Evolutionary conservation across 2,329 filamentous ascomycete genomes (phyloP).

Genomic region (Fusarium protoensiforme): DNA sequence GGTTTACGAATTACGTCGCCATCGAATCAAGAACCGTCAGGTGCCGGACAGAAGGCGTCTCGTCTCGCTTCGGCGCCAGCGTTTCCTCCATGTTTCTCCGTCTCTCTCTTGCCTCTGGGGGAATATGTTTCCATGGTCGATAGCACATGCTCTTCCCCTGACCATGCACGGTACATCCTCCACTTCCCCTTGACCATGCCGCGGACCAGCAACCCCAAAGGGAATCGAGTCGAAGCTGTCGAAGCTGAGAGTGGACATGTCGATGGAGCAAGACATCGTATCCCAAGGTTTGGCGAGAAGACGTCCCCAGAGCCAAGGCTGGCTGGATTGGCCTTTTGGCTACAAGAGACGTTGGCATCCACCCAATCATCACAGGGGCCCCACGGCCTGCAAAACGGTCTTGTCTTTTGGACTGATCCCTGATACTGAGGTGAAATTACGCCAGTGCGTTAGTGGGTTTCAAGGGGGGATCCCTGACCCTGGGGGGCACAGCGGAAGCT

Average conservation of each 20-base stretch:
- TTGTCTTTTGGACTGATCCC: conserved; percentile 44
- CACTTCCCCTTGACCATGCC: conserved; percentile 1
- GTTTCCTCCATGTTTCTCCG: conserved; percentile 33
- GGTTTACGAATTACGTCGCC: conserved; percentile 6
- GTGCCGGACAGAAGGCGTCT: conserved; percentile 17
- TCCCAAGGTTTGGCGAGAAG: conserved; percentile 2
- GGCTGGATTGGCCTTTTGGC: not conserved
- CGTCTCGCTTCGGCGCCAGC: conserved; percentile 18
- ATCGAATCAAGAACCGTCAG: conserved; percentile 17
- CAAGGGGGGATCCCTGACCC: conserved; percentile 56
- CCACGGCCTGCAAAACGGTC: conserved; percentile 23
- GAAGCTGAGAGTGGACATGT: conserved; percentile 7
- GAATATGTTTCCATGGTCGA: not conserved
- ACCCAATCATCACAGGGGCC: conserved; percentile 25
- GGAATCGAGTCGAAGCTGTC: conserved; percentile 2
- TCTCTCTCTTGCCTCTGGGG: not conserved
- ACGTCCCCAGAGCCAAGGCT: not conserved
- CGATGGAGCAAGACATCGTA: conserved; percentile 22
- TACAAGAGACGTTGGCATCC: conserved; percentile 8
- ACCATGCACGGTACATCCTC: conserved; percentile 21
- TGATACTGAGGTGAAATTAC: conserved; percentile 63
- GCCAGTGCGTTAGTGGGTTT: conserved; percentile 64
- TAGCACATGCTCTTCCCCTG: conserved; percentile 14
- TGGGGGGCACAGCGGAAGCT: conserved; percentile 34
- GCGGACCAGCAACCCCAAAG: conserved; percentile 9